phyloP scores from a whole-genome alignment of 1,284 basidiomycete genomes.

The Phellinidium pouzarii region DNA sequence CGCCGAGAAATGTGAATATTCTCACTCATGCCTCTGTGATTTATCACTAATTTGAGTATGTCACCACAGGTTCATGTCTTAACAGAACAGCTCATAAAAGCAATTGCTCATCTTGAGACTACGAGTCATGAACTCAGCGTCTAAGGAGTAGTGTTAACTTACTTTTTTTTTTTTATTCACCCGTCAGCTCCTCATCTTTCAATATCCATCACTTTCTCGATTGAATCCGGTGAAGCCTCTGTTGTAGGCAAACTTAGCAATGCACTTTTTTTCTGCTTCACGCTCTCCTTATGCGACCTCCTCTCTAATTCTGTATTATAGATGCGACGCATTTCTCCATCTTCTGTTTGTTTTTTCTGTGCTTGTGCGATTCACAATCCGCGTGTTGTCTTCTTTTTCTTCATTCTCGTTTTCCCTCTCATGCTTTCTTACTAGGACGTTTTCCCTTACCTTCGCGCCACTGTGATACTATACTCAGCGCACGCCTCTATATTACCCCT shows the following conservation, averaged over 20 bases:
- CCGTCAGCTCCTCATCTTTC: background rate
- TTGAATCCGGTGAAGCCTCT: background rate
- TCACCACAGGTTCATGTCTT: slow-evolving; percentile 2
- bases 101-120: slow-evolving; percentile 11
- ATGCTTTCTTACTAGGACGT: no score
- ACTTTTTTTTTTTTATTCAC: background rate
- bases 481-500: no score
- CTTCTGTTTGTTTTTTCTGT: background rate
- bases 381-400: background rate
- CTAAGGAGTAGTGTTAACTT: background rate
- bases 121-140: background rate
- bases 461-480: background rate
- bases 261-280: background rate
- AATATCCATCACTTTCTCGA: background rate
- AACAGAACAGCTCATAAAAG: slow-evolving; percentile 10
- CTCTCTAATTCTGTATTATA: background rate
- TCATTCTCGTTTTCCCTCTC: background rate
- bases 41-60: background rate
- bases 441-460: background rate
- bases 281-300: background rate
- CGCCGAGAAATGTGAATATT: slow-evolving; percentile 40
- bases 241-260: background rate
- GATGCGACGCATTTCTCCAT: background rate
- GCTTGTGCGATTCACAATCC: background rate
- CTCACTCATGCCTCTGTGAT: slow-evolving; percentile 14